Evolutionary conservation across 1,284 basidiomycete species (phyloP).

Genomic region (Pseudozyma flocculosa): DNA sequence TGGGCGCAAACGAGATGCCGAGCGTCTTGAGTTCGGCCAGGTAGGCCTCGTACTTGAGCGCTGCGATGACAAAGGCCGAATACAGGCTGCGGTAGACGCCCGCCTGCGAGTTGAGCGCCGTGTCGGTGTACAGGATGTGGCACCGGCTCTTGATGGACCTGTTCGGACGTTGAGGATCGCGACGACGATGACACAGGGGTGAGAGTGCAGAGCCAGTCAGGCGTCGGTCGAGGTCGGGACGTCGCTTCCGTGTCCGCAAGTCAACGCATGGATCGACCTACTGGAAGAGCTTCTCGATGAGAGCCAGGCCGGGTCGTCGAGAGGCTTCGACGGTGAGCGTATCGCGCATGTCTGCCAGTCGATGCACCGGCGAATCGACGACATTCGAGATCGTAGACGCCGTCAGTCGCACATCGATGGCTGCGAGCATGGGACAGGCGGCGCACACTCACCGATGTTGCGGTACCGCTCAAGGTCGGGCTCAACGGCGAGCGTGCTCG

Average conservation of each 20-base stretch:
- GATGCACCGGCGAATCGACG: constrained; percentile 5
- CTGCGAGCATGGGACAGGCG: too few relatives aligned
- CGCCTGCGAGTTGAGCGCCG: constrained; percentile 67
- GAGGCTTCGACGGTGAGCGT: constrained; percentile 55
- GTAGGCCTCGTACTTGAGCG: constrained; percentile 86
- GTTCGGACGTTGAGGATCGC: not conserved
- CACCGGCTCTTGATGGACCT: constrained; percentile 19
- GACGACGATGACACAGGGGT: not conserved
- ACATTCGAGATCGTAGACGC: too few relatives aligned
- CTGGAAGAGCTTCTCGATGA: constrained; percentile 52
- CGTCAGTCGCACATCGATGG: not conserved
- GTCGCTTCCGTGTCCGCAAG: too few relatives aligned
- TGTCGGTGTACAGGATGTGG: constrained; percentile 77
- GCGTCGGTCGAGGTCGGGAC: too few relatives aligned
- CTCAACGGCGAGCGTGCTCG: constrained; percentile 35
- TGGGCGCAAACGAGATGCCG: constrained; percentile 7
- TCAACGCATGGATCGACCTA: too few relatives aligned
- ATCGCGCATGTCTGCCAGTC: constrained; percentile 56
- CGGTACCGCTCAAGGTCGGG: constrained; percentile 40
- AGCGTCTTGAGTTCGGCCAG: constrained; percentile 65
- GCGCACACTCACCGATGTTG: not conserved
- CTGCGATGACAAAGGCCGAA: constrained; percentile 78
- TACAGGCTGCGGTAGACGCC: constrained; percentile 79
- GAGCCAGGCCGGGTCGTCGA: constrained; percentile 42
- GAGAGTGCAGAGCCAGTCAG: not conserved